These are phyloP conservation scores for Amanita jacksonii DNA, from an alignment of 768 basidiomycete genomes.

Conservation along the genomic window DNA sequence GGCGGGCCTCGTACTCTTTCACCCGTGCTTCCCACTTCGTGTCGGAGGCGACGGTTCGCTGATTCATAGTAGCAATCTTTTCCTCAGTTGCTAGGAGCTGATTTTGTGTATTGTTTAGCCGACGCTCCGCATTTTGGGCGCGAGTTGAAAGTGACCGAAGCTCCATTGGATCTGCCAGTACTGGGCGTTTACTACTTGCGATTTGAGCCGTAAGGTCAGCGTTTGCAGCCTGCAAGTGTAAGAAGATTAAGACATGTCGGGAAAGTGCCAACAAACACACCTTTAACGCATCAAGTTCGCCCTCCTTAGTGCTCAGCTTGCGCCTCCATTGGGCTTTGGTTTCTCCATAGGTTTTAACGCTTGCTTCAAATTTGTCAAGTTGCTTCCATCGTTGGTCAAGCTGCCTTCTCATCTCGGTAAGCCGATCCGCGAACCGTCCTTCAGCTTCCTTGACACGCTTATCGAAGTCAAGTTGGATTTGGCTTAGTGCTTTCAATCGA, in stretches of 20 bases:
- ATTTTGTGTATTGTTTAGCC: slow-evolving; percentile 78
- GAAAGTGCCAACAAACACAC: slow-evolving; percentile 28
- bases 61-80: slow-evolving; percentile 63
- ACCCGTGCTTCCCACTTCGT: slow-evolving; percentile 93
- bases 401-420: slow-evolving; percentile 75
- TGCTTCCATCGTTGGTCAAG: slow-evolving; percentile 85
- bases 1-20: slow-evolving; percentile 76
- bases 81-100: slow-evolving; percentile 81
- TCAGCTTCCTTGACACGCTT: slow-evolving; percentile 77
- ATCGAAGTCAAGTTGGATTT: slow-evolving; percentile 83
- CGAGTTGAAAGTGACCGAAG: slow-evolving; percentile 61
- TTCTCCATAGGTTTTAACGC: slow-evolving; percentile 74
- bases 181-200: slow-evolving; percentile 46
- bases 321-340: slow-evolving; percentile 78
- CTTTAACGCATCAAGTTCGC: slow-evolving; percentile 84
- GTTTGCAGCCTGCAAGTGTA: slow-evolving; percentile 48
- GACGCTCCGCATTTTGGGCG: slow-evolving; percentile 77
- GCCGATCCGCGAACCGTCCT: slow-evolving; percentile 56
- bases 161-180: slow-evolving; percentile 56
- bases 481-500: slow-evolving; percentile 73
- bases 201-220: slow-evolving; percentile 69
- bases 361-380: slow-evolving; percentile 85
- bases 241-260: not conserved
- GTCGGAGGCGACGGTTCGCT: slow-evolving; percentile 65
- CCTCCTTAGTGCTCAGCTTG: slow-evolving; percentile 74